Conservation (phyloP, 495 filamentous ascomycete genomes). For the Chlorociboria aeruginascens region DNA sequence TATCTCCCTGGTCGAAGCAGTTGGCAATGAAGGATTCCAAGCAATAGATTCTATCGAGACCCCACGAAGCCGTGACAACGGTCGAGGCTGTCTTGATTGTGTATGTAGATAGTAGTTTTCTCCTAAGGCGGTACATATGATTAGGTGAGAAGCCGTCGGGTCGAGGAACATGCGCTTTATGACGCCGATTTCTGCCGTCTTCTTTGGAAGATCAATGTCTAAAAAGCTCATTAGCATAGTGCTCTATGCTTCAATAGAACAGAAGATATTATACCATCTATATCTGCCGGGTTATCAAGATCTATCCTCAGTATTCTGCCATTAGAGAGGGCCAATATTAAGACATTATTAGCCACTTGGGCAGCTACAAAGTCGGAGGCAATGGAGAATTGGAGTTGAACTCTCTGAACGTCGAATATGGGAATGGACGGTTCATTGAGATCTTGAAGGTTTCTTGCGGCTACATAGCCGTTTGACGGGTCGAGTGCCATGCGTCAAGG, state of each 20-base stretch:
- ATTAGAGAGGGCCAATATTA: constrained; percentile 79
- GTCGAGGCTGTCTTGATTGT: constrained; percentile 77
- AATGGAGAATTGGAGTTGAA: constrained; percentile 83
- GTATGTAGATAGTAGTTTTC: constrained; percentile 98
- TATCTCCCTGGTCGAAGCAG: constrained; percentile 91
- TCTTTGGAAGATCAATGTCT: constrained; percentile 98
- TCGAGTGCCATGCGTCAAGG: constrained; percentile 23
- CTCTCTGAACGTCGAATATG: constrained; percentile 86
- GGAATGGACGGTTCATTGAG: constrained; percentile 53
- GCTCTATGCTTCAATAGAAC: background rate
- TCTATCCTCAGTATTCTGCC: constrained; percentile 88
- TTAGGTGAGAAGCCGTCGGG: constrained; percentile 85
- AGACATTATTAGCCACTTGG: constrained; percentile 93
- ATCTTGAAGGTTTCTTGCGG: constrained; percentile 37
- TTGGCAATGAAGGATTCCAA: constrained; percentile 96
- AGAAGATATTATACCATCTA: constrained; percentile 56
- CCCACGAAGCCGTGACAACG: constrained; percentile 70
- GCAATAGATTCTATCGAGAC: constrained; percentile 80
- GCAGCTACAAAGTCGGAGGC: constrained; percentile 91
- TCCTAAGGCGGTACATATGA: constrained; percentile 80
- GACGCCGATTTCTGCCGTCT: constrained; percentile 74
- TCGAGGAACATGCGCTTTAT: constrained; percentile 96
- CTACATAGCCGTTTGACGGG: constrained; percentile 35
- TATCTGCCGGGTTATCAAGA: constrained; percentile 82
- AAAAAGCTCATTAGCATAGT: constrained; percentile 1